These are phyloP conservation scores for Cutaneotrichosporon cutaneum DNA, from an alignment of 1,284 basidiomycete species.

Conservation along the genomic window DNA sequence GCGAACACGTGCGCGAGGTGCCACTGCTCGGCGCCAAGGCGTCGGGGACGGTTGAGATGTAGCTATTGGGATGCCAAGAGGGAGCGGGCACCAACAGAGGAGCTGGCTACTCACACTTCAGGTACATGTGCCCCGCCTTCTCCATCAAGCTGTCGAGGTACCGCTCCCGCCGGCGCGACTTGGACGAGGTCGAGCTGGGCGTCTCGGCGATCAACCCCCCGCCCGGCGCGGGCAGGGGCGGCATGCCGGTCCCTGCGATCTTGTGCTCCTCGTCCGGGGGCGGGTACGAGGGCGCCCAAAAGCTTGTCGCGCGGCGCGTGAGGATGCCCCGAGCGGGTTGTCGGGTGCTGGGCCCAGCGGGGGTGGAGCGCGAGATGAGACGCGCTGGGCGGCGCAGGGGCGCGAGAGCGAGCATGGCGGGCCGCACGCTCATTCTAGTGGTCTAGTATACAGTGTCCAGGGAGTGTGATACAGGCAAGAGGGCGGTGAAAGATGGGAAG, in stretches of 20 bases:
- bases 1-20: too few species aligned
- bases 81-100: too few species aligned
- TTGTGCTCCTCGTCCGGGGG: neutral
- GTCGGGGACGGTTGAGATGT: too few species aligned
- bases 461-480: neutral
- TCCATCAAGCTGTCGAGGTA: conserved; percentile 53
- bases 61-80: neutral
- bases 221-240: conserved; percentile 15
- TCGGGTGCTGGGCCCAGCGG: neutral
- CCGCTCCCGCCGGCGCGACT: conserved; percentile 29
- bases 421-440: neutral
- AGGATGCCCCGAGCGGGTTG: conserved; percentile 7
- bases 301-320: conserved; percentile 23
- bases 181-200: neutral
- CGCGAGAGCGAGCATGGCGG: conserved; percentile 2
- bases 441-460: neutral
- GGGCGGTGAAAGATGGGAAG: neutral
- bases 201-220: conserved; percentile 13
- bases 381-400: neutral
- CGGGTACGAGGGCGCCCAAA: conserved; percentile 26
- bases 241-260: conserved; percentile 9
- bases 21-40: too few species aligned
- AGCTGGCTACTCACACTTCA: conserved; percentile 44
- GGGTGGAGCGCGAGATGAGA: neutral
- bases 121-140: conserved; percentile 50